Evolutionary conservation across 768 basidiomycete genomes (phyloP).

Genomic region (Leccinum uliginosum): DNA sequence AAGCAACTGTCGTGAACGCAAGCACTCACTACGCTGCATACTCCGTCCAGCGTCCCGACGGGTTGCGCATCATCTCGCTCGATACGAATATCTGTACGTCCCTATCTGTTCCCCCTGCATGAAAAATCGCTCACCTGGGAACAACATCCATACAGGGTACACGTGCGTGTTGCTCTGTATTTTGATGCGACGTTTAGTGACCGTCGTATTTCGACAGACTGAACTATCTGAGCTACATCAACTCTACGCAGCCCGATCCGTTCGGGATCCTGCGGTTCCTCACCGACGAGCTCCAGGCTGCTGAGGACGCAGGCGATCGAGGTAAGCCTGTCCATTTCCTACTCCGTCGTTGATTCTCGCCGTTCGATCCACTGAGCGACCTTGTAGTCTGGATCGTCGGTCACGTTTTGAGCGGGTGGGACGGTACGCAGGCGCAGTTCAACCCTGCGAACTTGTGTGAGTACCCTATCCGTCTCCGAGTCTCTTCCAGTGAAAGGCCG

Average conservation of each 20-base stretch:
- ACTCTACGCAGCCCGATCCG: slow-evolving; percentile 40
- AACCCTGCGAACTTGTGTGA: slow-evolving; percentile 44
- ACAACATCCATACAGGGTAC: slow-evolving; percentile 26
- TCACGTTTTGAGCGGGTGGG: slow-evolving; percentile 48
- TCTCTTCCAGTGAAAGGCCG: neutral
- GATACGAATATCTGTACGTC: slow-evolving; percentile 48
- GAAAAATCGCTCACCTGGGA: neutral
- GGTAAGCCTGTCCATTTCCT: slow-evolving; percentile 23
- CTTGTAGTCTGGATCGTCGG: slow-evolving; percentile 45
- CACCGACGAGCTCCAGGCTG: slow-evolving; percentile 50
- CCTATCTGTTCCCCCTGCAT: slow-evolving; percentile 11
- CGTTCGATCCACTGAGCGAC: neutral
- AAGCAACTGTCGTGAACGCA: slow-evolving; percentile 34
- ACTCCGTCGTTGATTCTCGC: neutral
- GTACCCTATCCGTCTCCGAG: slow-evolving; percentile 5
- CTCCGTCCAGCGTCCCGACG: slow-evolving; percentile 39
- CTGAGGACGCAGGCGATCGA: slow-evolving; percentile 45
- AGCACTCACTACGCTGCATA: slow-evolving; percentile 47
- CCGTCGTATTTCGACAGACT: slow-evolving; percentile 19
- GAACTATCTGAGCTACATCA: slow-evolving; percentile 49
- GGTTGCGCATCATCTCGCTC: slow-evolving; percentile 45
- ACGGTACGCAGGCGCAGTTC: slow-evolving; percentile 36
- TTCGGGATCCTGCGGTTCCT: slow-evolving; percentile 49
- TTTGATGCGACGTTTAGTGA: neutral
- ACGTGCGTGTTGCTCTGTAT: slow-evolving; percentile 22